Base-by-base conservation (phyloP, 768 basidiomycete genomes). In the Rubroboletus satanas region DNA sequence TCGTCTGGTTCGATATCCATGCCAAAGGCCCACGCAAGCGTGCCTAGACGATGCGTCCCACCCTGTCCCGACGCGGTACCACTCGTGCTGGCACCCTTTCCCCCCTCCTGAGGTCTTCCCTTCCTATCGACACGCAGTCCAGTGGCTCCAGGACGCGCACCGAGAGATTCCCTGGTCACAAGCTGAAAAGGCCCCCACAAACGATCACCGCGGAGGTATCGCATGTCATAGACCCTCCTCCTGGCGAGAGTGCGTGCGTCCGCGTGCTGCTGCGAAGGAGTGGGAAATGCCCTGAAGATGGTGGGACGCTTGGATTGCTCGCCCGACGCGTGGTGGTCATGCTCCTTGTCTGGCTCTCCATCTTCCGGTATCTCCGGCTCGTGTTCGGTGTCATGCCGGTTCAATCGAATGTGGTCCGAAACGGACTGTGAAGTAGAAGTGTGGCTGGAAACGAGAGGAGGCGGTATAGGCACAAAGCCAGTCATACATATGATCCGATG, bases 401-500 rank as follows among this genome's bases (percentile, higher is more conserved):
- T 5, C 36, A 26, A 17, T 29, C 21, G 38, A 29, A 18, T 5
- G n/a, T 10, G 5, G 7, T 43, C 26, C 8, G 18, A 42, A 28
- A 12, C n/a, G 8, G 11, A 11, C 31, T 10, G 38, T 4, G 39
- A 7, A 23, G 39, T 12, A n/a, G 38, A 7, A 5, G 23, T n/a
- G 5, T 7, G 12, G 18, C 45, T 17, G 1, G 38, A 14, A 36
- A 6, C 31, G 7, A 68, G 51, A 17, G 66, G 64, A 0, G 54
- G 56, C 7, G 63, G 54, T 45, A 67, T 51, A 4, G 75, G 66
- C 15, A 71, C 70, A 47, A 79, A 78, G 14, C 80, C 80, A 3
- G 74, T 75, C 42, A 71, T 66, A 26, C 78, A 77, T 3, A 79
- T 59, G 45, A 82, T 71, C 44, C 71, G 74, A 47, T 74, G 69